Conservation (phyloP, 176 grass and related monocot species). For the Poa annua region DNA sequence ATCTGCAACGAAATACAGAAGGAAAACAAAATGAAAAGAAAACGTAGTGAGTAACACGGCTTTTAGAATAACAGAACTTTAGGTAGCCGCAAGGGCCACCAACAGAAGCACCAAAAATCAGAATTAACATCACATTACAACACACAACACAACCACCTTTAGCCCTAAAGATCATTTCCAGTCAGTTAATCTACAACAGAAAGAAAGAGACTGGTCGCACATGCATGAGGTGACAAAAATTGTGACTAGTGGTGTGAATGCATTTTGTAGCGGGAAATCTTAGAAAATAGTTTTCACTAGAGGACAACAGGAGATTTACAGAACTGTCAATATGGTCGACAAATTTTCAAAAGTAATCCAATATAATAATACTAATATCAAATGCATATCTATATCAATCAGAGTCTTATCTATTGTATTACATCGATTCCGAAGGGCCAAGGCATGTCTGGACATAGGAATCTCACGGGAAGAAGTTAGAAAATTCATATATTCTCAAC, state of each 20-base stretch:
- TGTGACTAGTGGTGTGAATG: background rate
- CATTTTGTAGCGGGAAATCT: background rate
- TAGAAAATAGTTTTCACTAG: background rate
- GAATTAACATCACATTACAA: slow-evolving; percentile 15
- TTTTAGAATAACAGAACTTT: slow-evolving; percentile 13
- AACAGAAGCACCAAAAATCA: background rate
- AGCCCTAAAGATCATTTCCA: slow-evolving; percentile 7
- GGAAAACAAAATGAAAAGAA: background rate
- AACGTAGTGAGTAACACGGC: slow-evolving; percentile 11
- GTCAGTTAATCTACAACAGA: background rate
- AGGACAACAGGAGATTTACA: background rate
- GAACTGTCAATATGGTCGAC: background rate
- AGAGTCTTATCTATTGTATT: background rate
- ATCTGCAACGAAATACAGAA: slow-evolving; percentile 13
- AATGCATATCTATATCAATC: background rate
- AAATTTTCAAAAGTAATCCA: background rate
- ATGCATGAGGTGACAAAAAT: slow-evolving; percentile 7
- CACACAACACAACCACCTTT: slow-evolving; percentile 4
- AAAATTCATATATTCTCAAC: background rate
- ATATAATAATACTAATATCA: background rate
- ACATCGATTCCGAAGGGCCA: background rate
- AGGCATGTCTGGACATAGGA: background rate
- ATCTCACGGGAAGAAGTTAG: background rate
- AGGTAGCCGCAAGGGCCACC: too few species aligned
- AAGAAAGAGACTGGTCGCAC: background rate